Percentiles rank a stretch among this genome's conserved stretches.
These are phyloP conservation scores for Aspergillus fumigatus DNA, from an alignment of 2,329 filamentous ascomycete species.

Conservation along the genomic window DNA sequence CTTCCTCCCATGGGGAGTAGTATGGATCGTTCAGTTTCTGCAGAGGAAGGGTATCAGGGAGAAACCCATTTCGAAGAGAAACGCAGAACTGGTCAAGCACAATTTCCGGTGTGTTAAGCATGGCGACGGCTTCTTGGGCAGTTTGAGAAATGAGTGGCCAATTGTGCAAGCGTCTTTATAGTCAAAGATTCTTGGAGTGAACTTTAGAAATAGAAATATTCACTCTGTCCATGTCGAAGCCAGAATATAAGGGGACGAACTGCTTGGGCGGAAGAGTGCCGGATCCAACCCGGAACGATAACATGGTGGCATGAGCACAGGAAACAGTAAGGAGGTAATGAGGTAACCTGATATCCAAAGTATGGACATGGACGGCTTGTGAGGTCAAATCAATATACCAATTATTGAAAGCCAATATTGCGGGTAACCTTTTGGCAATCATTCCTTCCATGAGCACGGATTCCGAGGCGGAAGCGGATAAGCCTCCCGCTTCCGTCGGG, in stretches of 20 bases:
- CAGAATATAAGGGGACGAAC: background rate
- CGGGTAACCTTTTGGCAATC: background rate
- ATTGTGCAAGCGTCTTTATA: background rate
- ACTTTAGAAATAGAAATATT: background rate
- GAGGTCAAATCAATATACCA: background rate
- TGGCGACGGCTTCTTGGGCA: constrained; percentile 7
- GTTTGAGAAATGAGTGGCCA: background rate
- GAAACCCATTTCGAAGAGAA: constrained; percentile 63
- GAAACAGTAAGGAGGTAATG: background rate
- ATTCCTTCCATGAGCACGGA: constrained; percentile 6
- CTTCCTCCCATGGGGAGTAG: constrained; percentile 85
- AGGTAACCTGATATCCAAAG: background rate
- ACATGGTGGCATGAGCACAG: background rate
- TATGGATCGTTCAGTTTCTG: constrained; percentile 72
- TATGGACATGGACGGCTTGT: background rate
- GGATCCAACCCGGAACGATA: background rate
- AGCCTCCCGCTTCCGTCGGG: constrained; percentile 8
- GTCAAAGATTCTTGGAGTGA: background rate
- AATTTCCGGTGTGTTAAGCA: constrained; percentile 23
- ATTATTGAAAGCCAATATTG: background rate
- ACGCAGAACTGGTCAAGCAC: constrained; percentile 65
- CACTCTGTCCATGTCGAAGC: background rate
- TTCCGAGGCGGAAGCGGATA: constrained; percentile 21
- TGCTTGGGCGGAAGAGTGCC: background rate
- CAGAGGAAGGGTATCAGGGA: constrained; percentile 71